These are phyloP conservation scores for Pleurotus giganteus DNA, from an alignment of 768 basidiomycete species.

Conservation along the genomic window DNA sequence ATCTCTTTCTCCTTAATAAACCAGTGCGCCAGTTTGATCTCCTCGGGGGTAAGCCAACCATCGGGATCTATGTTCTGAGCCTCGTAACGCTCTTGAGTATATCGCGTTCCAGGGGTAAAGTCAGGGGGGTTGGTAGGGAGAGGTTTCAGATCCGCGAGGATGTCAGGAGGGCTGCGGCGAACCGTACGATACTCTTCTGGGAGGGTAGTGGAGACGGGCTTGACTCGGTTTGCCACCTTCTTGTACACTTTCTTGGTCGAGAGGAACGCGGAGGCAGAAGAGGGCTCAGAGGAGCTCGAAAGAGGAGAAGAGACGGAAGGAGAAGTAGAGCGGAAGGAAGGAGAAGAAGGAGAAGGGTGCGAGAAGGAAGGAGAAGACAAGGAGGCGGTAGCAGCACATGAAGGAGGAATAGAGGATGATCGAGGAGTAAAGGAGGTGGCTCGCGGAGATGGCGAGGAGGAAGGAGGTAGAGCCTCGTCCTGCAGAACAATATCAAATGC, in stretches of 20 bases:
- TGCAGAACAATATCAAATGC: too few species aligned
- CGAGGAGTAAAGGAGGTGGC: too few species aligned
- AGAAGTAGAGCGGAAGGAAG: neutral
- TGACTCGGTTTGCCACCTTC: slow-evolving; percentile 24
- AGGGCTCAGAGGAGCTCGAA: neutral
- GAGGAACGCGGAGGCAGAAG: neutral
- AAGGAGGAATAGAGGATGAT: too few species aligned
- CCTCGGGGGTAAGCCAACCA: slow-evolving; percentile 30
- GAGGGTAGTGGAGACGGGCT: too few species aligned
- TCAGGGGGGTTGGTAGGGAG: slow-evolving; percentile 27
- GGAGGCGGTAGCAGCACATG: too few species aligned
- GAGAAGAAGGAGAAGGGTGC: too few species aligned
- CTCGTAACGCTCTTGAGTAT: slow-evolving; percentile 22
- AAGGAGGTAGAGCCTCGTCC: too few species aligned
- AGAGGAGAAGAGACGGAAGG: neutral
- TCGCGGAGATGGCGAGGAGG: too few species aligned
- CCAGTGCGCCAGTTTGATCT: slow-evolving; percentile 23
- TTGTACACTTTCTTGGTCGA: slow-evolving; percentile 24
- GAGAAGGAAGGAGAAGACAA: too few species aligned
- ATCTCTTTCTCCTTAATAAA: too few species aligned
- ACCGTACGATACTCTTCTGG: slow-evolving; percentile 30
- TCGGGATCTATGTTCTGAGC: slow-evolving; percentile 21
- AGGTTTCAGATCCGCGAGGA: slow-evolving; percentile 21
- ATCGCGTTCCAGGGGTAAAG: slow-evolving; percentile 24
- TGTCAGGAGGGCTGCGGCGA: slow-evolving; percentile 28